Base-by-base conservation (phyloP, 2,329 filamentous ascomycete species). In the Metarhizium humberi region DNA sequence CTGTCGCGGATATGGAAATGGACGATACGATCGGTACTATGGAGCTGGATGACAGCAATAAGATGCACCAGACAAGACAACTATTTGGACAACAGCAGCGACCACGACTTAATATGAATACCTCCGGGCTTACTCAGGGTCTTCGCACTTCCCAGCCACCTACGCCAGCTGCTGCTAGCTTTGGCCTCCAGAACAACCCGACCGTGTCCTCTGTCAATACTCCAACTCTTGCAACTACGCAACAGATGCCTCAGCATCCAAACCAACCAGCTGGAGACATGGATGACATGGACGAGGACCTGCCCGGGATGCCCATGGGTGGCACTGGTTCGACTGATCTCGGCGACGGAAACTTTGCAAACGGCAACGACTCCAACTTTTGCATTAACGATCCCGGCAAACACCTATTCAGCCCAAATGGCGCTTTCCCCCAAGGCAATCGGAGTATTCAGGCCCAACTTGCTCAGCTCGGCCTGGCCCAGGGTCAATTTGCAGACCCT, bases 151-250 rank as follows among this genome's bases (percentile, higher is more conserved):
- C 92, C 4, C 90, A 91, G 60, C 92, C 92, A 1, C 85, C 88
- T 4, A 96, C 92, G 0, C 92, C 92, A 2, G 86, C 87, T 36
- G 79, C 89, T 30, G 82, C 86, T 50, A 85, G 80, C 63, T 90
- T 92, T 65, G 85, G 85, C 51, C 84, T 95, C 61, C 87, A 91
- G 68, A 90, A 95, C 69, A 96, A 96, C 69, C 92, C 92, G 16
- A 96, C 92, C 1, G 92, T 97, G 18, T 99, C 94, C 3, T 96
- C 92, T 3, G 92, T 96, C 55, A 97, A 96, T 70, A 97, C 92
- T 0, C 92, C 92, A 0, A 95, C 92, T 0, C 79, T 97, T 56
- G 88, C 87, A 57, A 90, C 90, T 1, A 86, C 91, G 60, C 86
- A 88, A 38, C 86, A 90, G 63, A 82, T 88, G 40, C 79, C 82